Conservation (phyloP, 2,329 filamentous ascomycete genomes). For the Macrophomina pseudophaseolina region DNA sequence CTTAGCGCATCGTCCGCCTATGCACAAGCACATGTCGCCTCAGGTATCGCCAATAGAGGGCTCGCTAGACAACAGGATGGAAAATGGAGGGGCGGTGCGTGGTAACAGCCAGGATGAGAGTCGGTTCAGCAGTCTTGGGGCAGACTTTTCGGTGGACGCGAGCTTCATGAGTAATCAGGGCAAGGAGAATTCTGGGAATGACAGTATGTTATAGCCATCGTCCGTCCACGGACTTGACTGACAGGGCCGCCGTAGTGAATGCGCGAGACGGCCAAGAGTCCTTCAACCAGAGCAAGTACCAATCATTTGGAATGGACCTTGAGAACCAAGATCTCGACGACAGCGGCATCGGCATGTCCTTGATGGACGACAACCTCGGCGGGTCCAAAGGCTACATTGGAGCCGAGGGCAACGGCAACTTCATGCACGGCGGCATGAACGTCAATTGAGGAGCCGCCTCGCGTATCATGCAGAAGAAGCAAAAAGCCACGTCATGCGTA, state of each 20-base stretch:
- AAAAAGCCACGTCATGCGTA: slow-evolving; percentile 20
- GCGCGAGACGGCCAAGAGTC: slow-evolving; percentile 21
- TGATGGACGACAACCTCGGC: slow-evolving; percentile 28
- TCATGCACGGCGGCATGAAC: slow-evolving; percentile 23
- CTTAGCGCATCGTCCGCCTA: slow-evolving; percentile 58
- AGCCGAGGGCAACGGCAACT: slow-evolving; percentile 6
- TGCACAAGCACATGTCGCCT: slow-evolving; percentile 37
- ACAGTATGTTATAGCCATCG: slow-evolving; percentile 25
- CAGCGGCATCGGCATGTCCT: slow-evolving; percentile 30
- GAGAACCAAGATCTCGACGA: slow-evolving; percentile 28
- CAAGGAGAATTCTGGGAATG: slow-evolving; percentile 23
- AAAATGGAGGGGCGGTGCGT: slow-evolving; percentile 40
- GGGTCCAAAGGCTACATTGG: slow-evolving; percentile 24
- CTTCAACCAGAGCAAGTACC: slow-evolving; percentile 25
- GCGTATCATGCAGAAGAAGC: neutral
- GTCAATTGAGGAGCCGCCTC: slow-evolving; percentile 10
- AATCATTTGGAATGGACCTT: slow-evolving; percentile 25
- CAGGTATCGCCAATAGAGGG: slow-evolving; percentile 39
- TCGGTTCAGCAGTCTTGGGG: slow-evolving; percentile 45
- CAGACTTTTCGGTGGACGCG: slow-evolving; percentile 40
- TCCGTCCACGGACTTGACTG: slow-evolving; percentile 16
- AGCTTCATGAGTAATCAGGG: slow-evolving; percentile 25
- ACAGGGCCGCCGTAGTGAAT: slow-evolving; percentile 22
- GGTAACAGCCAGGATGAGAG: slow-evolving; percentile 43
- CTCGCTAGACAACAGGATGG: slow-evolving; percentile 37